Percentiles rank a stretch among this genome's conserved stretches.
Conservation (phyloP, 2,329 filamentous ascomycete genomes). For the Paecilomyces dactylethromorphus region DNA sequence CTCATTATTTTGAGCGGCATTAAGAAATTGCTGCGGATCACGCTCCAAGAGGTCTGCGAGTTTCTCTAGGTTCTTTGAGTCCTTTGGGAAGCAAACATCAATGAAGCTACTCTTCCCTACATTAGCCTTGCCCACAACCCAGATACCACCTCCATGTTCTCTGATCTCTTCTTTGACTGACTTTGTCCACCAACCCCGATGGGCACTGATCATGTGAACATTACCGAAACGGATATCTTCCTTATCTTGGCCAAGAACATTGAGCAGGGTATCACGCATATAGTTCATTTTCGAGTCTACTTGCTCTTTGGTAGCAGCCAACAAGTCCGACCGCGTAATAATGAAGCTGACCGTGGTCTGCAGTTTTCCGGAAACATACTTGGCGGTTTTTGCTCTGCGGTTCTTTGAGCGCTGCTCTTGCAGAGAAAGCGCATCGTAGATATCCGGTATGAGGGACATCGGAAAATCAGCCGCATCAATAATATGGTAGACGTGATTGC, state of each 20-base stretch:
- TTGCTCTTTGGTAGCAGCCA: conserved; percentile 76
- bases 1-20: not conserved
- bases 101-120: conserved; percentile 95
- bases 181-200: conserved; percentile 84
- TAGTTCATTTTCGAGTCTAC: conserved; percentile 85
- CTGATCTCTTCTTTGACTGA: conserved; percentile 81
- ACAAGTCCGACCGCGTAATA: conserved; percentile 78
- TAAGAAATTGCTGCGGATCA: conserved; percentile 9
- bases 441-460: conserved; percentile 77
- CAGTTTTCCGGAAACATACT: conserved; percentile 60
- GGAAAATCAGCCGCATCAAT: conserved; percentile 95
- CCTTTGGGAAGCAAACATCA: conserved; percentile 76
- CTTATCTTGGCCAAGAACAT: conserved; percentile 63
- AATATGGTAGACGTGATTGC: conserved; percentile 93
- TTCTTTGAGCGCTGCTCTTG: conserved; percentile 74
- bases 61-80: conserved; percentile 43
- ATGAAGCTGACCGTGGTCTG: conserved; percentile 84
- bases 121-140: conserved; percentile 98
- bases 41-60: conserved; percentile 28
- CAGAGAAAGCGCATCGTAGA: conserved; percentile 63
- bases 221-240: conserved; percentile 78
- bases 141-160: conserved; percentile 74
- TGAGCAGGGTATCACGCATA: conserved; percentile 67
- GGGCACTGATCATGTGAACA: conserved; percentile 77
- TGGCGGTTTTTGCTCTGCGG: conserved; percentile 62